Evolutionary conservation across 106 monocot genomes (phyloP).

Genomic region (Acorus gramineus): DNA sequence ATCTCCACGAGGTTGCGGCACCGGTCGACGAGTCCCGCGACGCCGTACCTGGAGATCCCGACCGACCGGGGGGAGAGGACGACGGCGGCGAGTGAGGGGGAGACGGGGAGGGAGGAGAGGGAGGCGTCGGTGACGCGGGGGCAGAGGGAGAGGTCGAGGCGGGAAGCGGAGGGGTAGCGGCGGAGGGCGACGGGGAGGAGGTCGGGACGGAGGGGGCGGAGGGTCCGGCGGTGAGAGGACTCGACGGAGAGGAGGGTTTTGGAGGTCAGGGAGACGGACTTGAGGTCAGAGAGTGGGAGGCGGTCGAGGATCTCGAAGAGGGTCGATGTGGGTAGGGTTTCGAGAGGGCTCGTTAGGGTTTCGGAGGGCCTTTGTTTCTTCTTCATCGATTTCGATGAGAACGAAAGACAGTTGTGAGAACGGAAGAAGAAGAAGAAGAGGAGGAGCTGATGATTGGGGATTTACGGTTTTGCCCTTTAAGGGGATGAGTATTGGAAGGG

Average conservation of each 20-base stretch:
- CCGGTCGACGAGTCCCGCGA: slow-evolving; percentile 16
- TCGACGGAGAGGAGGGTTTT: slow-evolving; percentile 34
- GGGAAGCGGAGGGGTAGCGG: slow-evolving; percentile 33
- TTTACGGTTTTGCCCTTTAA: too few species aligned
- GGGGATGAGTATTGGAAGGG: too few species aligned
- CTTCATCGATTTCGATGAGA: too few species aligned
- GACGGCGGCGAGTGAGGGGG: slow-evolving; percentile 3
- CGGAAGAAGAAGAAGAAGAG: too few species aligned
- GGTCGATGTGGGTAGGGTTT: slow-evolving; percentile 46
- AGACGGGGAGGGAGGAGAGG: slow-evolving; percentile 23
- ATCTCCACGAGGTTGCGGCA: slow-evolving; percentile 38
- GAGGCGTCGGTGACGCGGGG: slow-evolving; percentile 35
- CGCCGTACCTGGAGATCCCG: slow-evolving; percentile 24
- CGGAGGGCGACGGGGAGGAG: slow-evolving; percentile 40
- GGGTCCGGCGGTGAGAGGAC: slow-evolving; percentile 52
- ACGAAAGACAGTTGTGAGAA: too few species aligned
- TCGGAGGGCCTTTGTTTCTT: too few species aligned
- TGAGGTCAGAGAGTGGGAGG: slow-evolving; percentile 24
- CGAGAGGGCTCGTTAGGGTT: slow-evolving; percentile 12
- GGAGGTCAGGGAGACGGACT: slow-evolving; percentile 54
- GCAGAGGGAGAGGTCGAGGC: slow-evolving; percentile 55
- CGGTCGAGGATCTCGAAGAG: slow-evolving; percentile 52
- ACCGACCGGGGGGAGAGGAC: slow-evolving; percentile 36
- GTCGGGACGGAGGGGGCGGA: slow-evolving; percentile 37
- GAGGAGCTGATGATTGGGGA: too few species aligned